Evolutionary conservation across 179 eudicot species (phyloP).

Genomic region (Spergularia azorica): DNA sequence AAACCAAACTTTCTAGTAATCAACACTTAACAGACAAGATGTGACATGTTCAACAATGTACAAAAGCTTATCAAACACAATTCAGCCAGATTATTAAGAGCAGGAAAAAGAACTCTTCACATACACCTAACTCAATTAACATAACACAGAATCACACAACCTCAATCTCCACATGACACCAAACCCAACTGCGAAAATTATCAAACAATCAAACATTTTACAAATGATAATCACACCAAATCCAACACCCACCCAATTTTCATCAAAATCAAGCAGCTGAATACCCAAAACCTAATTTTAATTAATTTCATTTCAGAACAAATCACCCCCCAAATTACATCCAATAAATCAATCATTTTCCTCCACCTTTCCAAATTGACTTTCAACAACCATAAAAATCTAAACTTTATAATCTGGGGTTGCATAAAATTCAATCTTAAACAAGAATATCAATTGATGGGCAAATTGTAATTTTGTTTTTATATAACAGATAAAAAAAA

Average conservation of each 20-base stretch:
- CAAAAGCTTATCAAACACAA: not conserved
- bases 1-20: not conserved
- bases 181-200: not conserved
- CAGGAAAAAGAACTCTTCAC: not conserved
- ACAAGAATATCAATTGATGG: not conserved
- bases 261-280: not conserved
- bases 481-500: conserved; percentile 7
- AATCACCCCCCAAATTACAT: not conserved
- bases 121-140: not conserved
- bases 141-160: not conserved
- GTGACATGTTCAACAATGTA: not conserved
- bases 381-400: conserved; percentile 1
- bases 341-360: not conserved
- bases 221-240: not conserved
- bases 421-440: not conserved
- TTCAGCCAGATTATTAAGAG: not conserved
- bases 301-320: not conserved
- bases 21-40: not conserved
- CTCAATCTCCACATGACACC: not conserved
- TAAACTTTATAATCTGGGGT: not conserved
- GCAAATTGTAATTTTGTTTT: not conserved
- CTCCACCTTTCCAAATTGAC: not conserved
- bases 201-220: not conserved
- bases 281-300: conserved; percentile 5
- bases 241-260: not conserved